Conservation (phyloP, 2,329 filamentous ascomycete genomes). For the Aspergillus uvarum region DNA sequence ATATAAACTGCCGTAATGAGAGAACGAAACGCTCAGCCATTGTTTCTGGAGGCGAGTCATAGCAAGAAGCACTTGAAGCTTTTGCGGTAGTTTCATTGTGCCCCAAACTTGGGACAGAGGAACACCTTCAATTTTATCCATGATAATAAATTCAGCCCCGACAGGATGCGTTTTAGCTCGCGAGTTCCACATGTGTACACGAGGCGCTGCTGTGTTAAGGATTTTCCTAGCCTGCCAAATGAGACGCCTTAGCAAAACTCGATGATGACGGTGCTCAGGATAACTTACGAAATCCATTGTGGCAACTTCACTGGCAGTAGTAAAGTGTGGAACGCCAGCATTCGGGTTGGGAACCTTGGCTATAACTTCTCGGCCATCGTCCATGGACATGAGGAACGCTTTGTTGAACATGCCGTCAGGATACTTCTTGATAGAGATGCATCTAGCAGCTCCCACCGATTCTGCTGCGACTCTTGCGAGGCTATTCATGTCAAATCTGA, state of each 20-base stretch:
- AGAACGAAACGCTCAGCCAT: conserved; percentile 31
- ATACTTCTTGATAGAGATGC: conserved; percentile 22
- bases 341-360: conserved; percentile 37
- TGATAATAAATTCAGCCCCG: conserved; percentile 24
- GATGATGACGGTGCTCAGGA: not conserved
- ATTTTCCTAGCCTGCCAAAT: conserved; percentile 24
- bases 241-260: conserved; percentile 15
- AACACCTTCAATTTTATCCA: conserved; percentile 26
- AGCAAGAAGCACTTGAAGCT: conserved; percentile 28
- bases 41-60: conserved; percentile 27
- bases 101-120: conserved; percentile 27
- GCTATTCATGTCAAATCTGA: conserved; percentile 24
- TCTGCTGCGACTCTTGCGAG: conserved; percentile 23
- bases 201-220: conserved; percentile 22
- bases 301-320: conserved; percentile 41
- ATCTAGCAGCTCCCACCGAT: conserved; percentile 19
- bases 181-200: conserved; percentile 24
- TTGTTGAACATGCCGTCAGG: conserved; percentile 36
- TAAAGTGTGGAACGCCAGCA: conserved; percentile 27
- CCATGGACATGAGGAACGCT: conserved; percentile 31
- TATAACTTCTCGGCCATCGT: conserved; percentile 32
- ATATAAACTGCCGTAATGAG: conserved; percentile 31
- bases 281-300: conserved; percentile 27
- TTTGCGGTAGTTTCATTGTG: conserved; percentile 24
- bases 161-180: conserved; percentile 21